Conservation (phyloP, 2,329 filamentous ascomycete genomes). For the Fusarium sulawesiense region DNA sequence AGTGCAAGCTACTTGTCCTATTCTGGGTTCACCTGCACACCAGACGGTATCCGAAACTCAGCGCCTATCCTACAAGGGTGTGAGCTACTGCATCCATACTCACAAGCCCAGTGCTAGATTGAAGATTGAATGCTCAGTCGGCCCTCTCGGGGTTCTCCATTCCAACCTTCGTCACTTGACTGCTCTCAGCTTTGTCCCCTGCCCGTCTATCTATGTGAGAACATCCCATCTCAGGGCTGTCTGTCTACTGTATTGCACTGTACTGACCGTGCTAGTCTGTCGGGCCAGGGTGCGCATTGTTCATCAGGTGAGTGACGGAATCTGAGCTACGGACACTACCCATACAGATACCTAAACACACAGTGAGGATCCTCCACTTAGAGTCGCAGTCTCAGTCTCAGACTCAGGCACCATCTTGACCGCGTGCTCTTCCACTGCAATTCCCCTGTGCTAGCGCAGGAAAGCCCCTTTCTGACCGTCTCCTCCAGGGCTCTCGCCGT, state of each 20-base stretch:
- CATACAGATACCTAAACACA: conserved; percentile 12
- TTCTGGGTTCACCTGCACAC: conserved; percentile 20
- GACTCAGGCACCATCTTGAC: conserved; percentile 41
- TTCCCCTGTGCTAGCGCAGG: conserved; percentile 42
- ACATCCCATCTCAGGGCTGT: conserved; percentile 33
- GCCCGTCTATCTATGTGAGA: conserved; percentile 29
- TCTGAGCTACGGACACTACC: conserved; percentile 2
- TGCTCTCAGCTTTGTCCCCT: conserved; percentile 24
- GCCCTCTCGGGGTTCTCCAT: conserved; percentile 40
- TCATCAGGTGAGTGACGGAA: conserved; percentile 43
- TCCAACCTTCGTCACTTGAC: conserved; percentile 46
- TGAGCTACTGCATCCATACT: conserved; percentile 16
- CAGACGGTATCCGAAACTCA: conserved; percentile 37
- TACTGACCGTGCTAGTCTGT: not conserved
- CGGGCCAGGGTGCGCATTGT: conserved; percentile 30
- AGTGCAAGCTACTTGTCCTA: conserved; percentile 36
- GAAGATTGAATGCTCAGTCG: conserved; percentile 4
- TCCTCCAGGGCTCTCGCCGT: conserved; percentile 26
- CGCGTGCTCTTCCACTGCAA: conserved; percentile 35
- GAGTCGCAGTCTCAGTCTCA: conserved; percentile 14
- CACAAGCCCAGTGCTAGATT: conserved; percentile 41
- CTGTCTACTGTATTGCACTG: not conserved
- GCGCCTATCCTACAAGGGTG: conserved; percentile 38
- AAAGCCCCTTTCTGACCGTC: conserved; percentile 40
- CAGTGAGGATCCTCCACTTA: conserved; percentile 15